Evolutionary conservation across 2,329 filamentous ascomycete species (phyloP), one percentile per base, ranked within the genome.

Genomic region (Cucurbitaria berberidis): DNA sequence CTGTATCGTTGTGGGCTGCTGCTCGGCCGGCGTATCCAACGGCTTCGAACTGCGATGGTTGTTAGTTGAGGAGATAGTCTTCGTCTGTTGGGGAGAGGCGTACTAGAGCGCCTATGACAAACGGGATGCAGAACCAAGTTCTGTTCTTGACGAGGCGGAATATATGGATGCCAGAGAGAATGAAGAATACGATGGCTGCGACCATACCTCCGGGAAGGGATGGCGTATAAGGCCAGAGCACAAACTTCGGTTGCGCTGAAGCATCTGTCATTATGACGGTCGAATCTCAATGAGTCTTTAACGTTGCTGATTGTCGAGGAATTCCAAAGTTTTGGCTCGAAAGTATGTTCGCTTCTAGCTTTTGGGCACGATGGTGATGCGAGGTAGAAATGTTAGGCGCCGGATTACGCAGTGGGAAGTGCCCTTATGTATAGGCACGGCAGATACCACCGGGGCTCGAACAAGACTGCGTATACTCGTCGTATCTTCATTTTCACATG

Each of bases 91-190:
- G n/a, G n/a, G n/a, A n/a, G n/a, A n/a, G 3, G 36, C 51, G 3
- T 51, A 53, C 53, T 13, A 41, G 22, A 1, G 78, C 80, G 2
- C 82, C 82, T 3, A 82, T 63, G 13, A 80, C 64, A 42, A 84
- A 78, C 0, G 79, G 75, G 3, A 78, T 73, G 47, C 82, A 83
- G 59, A 82, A 85, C 77, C 81, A 83, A 10, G 76, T 78, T 29
- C 75, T 70, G 2, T 76, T 76, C 22, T 70, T 77, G 18, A 76
- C 62, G 16, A 83, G 73, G 19, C 77, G 76, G 52, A 72, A 80
- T 0, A 62, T 51, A 53, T 85, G 82, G 1, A 71, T 57, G 1
- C 63, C 43, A 1, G 82, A 80, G 5, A 77, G 62, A 5, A 77
- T 41, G 18, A 66, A 53, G 63, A 85, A 86, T 7, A 85, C 66